Evolutionary conservation across 2,329 filamentous ascomycete species (phyloP), one percentile per base, ranked within the genome.

Genomic region (Plenodomus tracheiphilus): DNA sequence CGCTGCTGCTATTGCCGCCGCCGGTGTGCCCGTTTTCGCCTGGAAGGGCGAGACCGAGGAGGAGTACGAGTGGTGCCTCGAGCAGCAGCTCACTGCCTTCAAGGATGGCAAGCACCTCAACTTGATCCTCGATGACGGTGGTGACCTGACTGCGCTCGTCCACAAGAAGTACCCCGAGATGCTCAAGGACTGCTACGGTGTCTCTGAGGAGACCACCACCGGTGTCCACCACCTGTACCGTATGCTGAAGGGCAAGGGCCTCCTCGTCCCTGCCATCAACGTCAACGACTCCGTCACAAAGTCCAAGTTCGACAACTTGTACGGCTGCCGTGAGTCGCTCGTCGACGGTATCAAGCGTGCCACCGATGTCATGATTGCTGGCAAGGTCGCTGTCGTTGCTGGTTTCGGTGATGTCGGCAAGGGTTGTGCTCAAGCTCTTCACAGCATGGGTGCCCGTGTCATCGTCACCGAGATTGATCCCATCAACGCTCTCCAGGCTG

Each of bases 241-340:
- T 75, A 97, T 97, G 92, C 81, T 97, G 76, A 97, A 79, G 76
- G 74, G 77, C 72, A 84, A 85, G 75, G 74, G 74, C 50, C 91
- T 97, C 61, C 87, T 96, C 58, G 89, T 96, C 64, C 94, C 94
- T 65, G 84, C 93, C 78, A 74, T 97, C 87, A 99, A 99, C 79
- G 93, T 99, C 84, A 97, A 99, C 83, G 93, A 99, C 86, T 92
- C 89, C 52, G 93, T 99, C 75, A 99, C 94, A 79, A 99, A 97
- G 88, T 96, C 91, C 81, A 99, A 99, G 86, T 99, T 99, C 77
- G 94, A 97, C 86, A 99, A 99, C 87, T 82, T 97, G 63, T 99
- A 97, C 85, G 93, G 94, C 74, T 97, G 94, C 91, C 88, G 91
- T 76, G 94, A 97, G 83, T 97, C 93, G 59, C 88, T 99, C 69